Evolutionary conservation across 169 alveolate genomes (phyloP).

Genomic region (Toxoplasma gondii): DNA sequence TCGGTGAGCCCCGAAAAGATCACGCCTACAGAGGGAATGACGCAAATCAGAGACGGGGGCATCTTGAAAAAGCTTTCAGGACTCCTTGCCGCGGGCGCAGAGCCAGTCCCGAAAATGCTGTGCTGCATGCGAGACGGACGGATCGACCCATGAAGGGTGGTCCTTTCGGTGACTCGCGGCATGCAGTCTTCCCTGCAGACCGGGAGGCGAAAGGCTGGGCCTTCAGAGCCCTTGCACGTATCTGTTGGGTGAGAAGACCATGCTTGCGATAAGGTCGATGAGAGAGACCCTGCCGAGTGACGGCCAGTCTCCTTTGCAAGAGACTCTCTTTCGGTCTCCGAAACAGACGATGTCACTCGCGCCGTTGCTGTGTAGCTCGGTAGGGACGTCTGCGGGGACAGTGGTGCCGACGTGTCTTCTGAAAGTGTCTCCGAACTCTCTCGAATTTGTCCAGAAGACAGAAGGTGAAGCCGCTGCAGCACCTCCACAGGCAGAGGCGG

Average conservation of each 20-base stretch:
- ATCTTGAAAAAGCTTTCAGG: neutral
- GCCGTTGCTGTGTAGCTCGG: too few species aligned
- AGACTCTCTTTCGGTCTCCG: too few species aligned
- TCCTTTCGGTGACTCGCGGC: too few species aligned
- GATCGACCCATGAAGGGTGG: neutral
- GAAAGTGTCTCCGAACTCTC: too few species aligned
- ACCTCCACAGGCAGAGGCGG: neutral
- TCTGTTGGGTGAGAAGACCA: too few species aligned
- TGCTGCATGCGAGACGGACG: neutral
- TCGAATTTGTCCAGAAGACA: neutral
- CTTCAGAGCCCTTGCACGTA: too few species aligned
- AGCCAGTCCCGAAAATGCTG: neutral
- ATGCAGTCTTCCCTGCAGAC: neutral
- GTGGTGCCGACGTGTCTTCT: too few species aligned
- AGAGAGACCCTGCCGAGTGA: too few species aligned
- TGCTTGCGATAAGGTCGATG: too few species aligned
- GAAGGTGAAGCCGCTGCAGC: neutral
- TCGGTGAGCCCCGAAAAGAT: neutral
- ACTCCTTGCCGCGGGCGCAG: neutral
- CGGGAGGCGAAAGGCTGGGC: neutral
- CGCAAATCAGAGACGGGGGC: conserved; percentile 19
- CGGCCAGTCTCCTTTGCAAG: too few species aligned
- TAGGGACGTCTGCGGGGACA: too few species aligned
- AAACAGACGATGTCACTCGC: too few species aligned
- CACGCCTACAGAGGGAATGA: neutral